phyloP scores from a whole-genome alignment of 768 basidiomycete species.

The Tubosaeta brunneosetosa region DNA sequence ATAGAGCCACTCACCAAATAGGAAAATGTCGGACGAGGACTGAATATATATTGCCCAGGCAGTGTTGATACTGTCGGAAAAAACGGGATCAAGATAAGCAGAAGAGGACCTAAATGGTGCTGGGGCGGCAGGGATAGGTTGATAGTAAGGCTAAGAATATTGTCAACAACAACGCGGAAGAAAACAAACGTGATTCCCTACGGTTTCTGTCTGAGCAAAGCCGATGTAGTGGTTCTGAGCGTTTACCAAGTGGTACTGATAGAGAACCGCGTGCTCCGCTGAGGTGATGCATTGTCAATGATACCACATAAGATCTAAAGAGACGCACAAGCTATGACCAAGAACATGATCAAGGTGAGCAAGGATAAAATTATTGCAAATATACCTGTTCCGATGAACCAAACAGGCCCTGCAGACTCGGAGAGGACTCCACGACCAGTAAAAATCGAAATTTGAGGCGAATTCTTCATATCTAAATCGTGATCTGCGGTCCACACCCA shows the following conservation, averaged over 20 bases:
- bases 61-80: constrained; percentile 2
- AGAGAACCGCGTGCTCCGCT: constrained; percentile 45
- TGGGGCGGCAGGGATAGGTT: constrained; percentile 41
- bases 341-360: not conserved
- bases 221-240: constrained; percentile 48
- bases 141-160: constrained; percentile 42
- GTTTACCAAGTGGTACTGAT: constrained; percentile 42
- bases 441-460: constrained; percentile 51
- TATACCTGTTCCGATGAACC: constrained; percentile 66
- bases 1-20: constrained; percentile 34
- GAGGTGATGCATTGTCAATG: not conserved
- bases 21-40: constrained; percentile 36
- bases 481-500: constrained; percentile 86
- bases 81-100: constrained; percentile 37
- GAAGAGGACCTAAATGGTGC: constrained; percentile 36
- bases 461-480: constrained; percentile 45
- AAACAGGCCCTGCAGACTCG: constrained; percentile 73
- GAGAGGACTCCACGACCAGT: constrained; percentile 71
- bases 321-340: constrained; percentile 17
- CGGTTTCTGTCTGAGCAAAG: constrained; percentile 49
- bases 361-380: not conserved
- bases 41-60: constrained; percentile 20
- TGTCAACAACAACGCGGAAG: not conserved
- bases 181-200: constrained; percentile 11
- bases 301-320: not conserved